Evolutionary conservation across 352 stramenopile species (phyloP).

Genomic region (Globisporangium splendens): DNA sequence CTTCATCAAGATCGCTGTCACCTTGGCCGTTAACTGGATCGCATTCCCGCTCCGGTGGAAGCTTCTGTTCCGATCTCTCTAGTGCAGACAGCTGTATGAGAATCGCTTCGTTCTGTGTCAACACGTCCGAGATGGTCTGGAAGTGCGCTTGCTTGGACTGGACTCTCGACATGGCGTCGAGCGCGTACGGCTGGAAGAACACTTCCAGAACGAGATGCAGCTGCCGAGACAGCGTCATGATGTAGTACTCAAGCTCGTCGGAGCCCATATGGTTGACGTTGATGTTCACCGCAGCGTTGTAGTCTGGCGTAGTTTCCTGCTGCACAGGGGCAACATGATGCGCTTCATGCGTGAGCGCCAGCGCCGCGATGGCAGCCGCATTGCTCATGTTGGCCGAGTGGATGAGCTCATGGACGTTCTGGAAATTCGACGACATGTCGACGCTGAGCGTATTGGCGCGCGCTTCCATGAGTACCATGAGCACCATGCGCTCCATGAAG

Average conservation of each 20-base stretch:
- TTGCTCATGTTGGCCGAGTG: conserved; percentile 17
- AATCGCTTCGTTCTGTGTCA: conserved; percentile 60
- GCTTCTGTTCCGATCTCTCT: background rate
- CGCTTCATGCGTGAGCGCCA: conserved; percentile 1
- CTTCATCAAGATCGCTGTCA: background rate
- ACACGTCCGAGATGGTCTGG: conserved; percentile 43
- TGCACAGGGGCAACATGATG: background rate
- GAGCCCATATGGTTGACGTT: conserved; percentile 14
- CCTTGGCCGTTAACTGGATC: background rate
- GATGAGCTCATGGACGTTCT: conserved; percentile 29
- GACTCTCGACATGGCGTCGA: conserved; percentile 22
- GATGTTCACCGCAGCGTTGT: background rate
- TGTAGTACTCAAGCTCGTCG: conserved; percentile 56
- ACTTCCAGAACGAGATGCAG: conserved; percentile 61
- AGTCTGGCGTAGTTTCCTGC: background rate
- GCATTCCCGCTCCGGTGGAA: background rate
- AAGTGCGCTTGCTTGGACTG: conserved; percentile 37
- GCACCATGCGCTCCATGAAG: conserved; percentile 47
- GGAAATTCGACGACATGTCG: conserved; percentile 26
- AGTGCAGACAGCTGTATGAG: conserved; percentile 37
- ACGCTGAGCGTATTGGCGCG: conserved; percentile 32
- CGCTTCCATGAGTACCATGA: conserved; percentile 34
- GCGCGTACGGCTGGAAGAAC: conserved; percentile 41
- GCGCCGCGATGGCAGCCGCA: conserved; percentile 11
- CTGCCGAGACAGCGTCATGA: conserved; percentile 53